phyloP scores from a whole-genome alignment of 2,329 filamentous ascomycete genomes.

The Fusarium incarnatum region DNA sequence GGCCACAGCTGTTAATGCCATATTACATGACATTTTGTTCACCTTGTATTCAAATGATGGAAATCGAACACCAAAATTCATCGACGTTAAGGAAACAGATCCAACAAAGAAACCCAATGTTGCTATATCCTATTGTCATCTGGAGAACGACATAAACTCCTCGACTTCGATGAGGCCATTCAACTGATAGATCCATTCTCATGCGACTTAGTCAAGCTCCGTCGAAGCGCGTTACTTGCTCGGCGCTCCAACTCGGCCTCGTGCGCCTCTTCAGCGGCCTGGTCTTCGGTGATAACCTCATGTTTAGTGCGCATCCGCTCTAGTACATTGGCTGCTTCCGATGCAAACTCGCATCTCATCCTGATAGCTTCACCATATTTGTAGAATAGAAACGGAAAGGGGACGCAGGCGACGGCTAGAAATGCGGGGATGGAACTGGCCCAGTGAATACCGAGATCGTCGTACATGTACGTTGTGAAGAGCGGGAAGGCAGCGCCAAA shows the following conservation, averaged over 20 bases:
- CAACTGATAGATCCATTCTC: neutral
- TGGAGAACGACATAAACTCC: neutral
- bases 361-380: conserved; percentile 74
- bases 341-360: conserved; percentile 75
- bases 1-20: neutral
- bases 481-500: conserved; percentile 80
- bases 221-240: conserved; percentile 38
- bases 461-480: conserved; percentile 72
- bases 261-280: conserved; percentile 42
- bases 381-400: conserved; percentile 82
- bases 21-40: neutral
- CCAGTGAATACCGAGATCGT: conserved; percentile 78
- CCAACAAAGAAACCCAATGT: neutral
- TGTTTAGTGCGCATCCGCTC: conserved; percentile 54
- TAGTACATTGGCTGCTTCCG: conserved; percentile 73
- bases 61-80: neutral
- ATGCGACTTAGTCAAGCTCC: conserved; percentile 35
- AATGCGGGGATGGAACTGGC: conserved; percentile 79
- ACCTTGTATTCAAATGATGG: neutral
- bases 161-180: neutral
- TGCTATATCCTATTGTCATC: neutral
- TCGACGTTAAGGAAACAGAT: neutral
- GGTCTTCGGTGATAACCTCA: conserved; percentile 46
- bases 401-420: conserved; percentile 76
- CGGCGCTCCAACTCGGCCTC: conserved; percentile 45